A percentile compares a stretch with the other conserved stretches of the same genome.
Conservation (phyloP, 257 asterid species). For the Solanum pennellii region DNA sequence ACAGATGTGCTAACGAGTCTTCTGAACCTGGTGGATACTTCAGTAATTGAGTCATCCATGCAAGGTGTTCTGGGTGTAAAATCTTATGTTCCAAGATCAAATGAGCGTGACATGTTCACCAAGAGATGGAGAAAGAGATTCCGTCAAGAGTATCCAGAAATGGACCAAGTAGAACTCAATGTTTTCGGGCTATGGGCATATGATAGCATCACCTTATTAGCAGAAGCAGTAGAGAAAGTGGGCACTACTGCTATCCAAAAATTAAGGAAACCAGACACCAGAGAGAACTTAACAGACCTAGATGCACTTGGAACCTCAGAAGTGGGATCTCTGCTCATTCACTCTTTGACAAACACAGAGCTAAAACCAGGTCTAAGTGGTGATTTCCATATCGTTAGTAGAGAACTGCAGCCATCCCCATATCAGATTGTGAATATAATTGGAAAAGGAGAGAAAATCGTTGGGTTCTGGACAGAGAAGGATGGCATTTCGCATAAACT, state of each 20-base stretch:
- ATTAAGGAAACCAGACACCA: neutral
- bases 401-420: slow-evolving; percentile 25
- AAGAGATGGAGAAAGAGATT: slow-evolving; percentile 32
- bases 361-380: slow-evolving; percentile 35
- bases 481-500: slow-evolving; percentile 16
- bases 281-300: slow-evolving; percentile 15
- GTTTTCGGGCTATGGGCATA: slow-evolving; percentile 48
- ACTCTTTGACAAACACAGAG: slow-evolving; percentile 8
- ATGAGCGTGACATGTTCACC: slow-evolving; percentile 1
- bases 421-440: slow-evolving; percentile 38
- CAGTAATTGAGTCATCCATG: slow-evolving; percentile 28
- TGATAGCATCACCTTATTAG: slow-evolving; percentile 22
- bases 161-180: slow-evolving; percentile 14
- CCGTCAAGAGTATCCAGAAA: slow-evolving; percentile 26
- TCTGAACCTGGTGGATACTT: slow-evolving; percentile 14
- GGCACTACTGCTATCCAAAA: neutral
- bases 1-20: slow-evolving; percentile 31
- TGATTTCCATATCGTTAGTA: slow-evolving; percentile 16
- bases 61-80: slow-evolving; percentile 47
- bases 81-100: slow-evolving; percentile 23
- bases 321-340: slow-evolving; percentile 17
- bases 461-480: slow-evolving; percentile 35
- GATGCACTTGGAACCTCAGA: slow-evolving; percentile 26
- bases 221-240: slow-evolving; percentile 18
- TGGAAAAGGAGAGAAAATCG: slow-evolving; percentile 9